phyloP scores from a whole-genome alignment of 495 filamentous ascomycete genomes.

The Podospora conica region DNA sequence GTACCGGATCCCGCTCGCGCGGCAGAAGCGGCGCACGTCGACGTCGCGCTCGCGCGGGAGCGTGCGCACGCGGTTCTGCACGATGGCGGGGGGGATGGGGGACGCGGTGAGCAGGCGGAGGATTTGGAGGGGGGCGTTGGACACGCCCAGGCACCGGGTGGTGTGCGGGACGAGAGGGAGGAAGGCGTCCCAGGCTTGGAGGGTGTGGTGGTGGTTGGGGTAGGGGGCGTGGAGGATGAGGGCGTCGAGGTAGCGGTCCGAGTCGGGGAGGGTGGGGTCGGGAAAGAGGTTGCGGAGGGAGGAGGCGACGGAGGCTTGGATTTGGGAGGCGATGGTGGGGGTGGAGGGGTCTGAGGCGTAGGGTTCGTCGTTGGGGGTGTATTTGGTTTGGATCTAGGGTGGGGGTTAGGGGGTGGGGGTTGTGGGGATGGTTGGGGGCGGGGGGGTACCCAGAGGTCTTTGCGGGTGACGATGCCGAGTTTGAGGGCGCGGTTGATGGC shows the following conservation, averaged over 20 bases:
- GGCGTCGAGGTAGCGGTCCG: conserved; percentile 58
- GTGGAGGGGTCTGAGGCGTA: conserved; percentile 54
- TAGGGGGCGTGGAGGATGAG: conserved; percentile 69
- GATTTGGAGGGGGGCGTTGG: conserved; percentile 54
- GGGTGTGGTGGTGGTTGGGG: conserved; percentile 48
- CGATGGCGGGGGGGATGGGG: conserved; percentile 37
- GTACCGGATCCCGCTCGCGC: conserved; percentile 54
- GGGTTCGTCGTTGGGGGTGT: conserved; percentile 57
- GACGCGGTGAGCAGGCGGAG: conserved; percentile 40
- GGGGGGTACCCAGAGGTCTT: conserved; percentile 45
- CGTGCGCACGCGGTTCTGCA: conserved; percentile 73
- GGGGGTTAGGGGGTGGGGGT: conserved; percentile 12
- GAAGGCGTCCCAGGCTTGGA: conserved; percentile 58
- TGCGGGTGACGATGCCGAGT: conserved; percentile 51
- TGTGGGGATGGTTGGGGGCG: conserved; percentile 3
- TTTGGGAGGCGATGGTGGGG: conserved; percentile 50
- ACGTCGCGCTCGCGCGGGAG: conserved; percentile 54
- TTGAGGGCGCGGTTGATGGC: conserved; percentile 54
- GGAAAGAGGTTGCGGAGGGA: conserved; percentile 61
- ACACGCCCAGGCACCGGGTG: conserved; percentile 65
- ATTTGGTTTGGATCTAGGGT: conserved; percentile 73
- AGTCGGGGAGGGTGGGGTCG: neutral
- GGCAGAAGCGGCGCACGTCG: conserved; percentile 56
- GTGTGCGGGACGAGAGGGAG: conserved; percentile 56
- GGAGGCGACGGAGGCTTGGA: conserved; percentile 57